Conservation (phyloP, 2,329 filamentous ascomycete genomes). For the Arthrobotrys entomopaga region DNA sequence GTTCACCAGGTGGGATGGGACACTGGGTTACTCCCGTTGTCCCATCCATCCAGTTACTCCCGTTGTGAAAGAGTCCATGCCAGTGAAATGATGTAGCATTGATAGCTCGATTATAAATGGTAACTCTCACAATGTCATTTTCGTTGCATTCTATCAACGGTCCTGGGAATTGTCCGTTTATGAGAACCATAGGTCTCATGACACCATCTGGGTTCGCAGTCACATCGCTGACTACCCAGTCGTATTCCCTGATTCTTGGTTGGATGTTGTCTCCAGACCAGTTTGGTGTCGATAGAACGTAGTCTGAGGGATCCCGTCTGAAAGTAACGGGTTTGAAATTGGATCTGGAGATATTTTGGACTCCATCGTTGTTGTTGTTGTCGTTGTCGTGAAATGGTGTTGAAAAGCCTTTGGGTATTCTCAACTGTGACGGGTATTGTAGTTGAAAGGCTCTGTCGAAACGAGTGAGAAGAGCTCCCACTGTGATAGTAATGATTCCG, state of each 20-base stretch:
- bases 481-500: slow-evolving; percentile 25
- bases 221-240: slow-evolving; percentile 71
- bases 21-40: slow-evolving; percentile 75
- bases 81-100: slow-evolving; percentile 78
- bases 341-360: slow-evolving; percentile 1
- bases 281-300: slow-evolving; percentile 68
- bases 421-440: slow-evolving; percentile 17
- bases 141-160: slow-evolving; percentile 78
- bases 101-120: slow-evolving; percentile 73
- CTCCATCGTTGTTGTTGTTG: background rate
- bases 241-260: slow-evolving; percentile 64
- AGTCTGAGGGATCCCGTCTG: slow-evolving; percentile 64
- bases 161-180: slow-evolving; percentile 79
- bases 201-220: slow-evolving; percentile 71
- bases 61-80: slow-evolving; percentile 81
- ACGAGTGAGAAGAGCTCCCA: slow-evolving; percentile 40
- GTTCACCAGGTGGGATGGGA: slow-evolving; percentile 71
- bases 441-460: slow-evolving; percentile 16
- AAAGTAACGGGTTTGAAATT: slow-evolving; percentile 7
- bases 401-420: slow-evolving; percentile 20
- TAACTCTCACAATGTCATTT: slow-evolving; percentile 76
- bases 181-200: slow-evolving; percentile 71
- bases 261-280: slow-evolving; percentile 63
- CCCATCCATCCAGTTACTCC: slow-evolving; percentile 79
- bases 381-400: background rate